Base-by-base conservation (phyloP, 2,329 filamentous ascomycete species). In the Colletotrichum musicola region DNA sequence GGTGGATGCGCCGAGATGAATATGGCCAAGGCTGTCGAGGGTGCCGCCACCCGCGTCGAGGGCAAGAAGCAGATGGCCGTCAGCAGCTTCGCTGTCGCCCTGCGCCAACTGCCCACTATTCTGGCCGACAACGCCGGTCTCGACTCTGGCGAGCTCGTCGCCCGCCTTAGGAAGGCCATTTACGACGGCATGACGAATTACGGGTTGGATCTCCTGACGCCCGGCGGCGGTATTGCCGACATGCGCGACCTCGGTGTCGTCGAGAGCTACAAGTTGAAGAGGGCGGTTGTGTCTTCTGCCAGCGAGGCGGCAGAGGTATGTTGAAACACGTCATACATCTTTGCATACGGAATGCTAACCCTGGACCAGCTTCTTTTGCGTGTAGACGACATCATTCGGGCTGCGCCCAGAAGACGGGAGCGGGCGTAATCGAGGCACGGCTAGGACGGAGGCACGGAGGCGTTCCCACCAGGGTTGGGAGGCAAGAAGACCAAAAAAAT, bases 201-300 rank as follows among this genome's bases (percentile, higher is more conserved):
- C 62, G 96, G 96, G 20, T 84, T 99, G 71, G 96, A 99, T 77
- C 84, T 99, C 71, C 86, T 92, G 82, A 94, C 92, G 1, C 95
- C 95, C 2, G 95, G 96, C 47, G 96, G 96, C 68, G 95, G 94
- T 51, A 94, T 99, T 76, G 88, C 93, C 13, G 96, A 99, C 77
- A 99, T 99, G 96, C 89, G 95, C 62, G 94, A 99, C 75, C 80
- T 97, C 55, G 96, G 96, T 51, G 95, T 99, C 30, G 92, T 99
- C 73, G 96, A 99, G 84, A 97, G 94, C 81, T 98, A 98, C 87
- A 99, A 99, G 87, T 84, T 99, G 79, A 99, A 99, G 89, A 92
- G 90, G 79, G 96, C 96, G n/a, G 96, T 99, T 62, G 96, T 99
- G 59, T 97, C 93, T 61, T 97, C 94, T 70, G 96, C 96, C 22